Evolutionary conservation across 164 flowering plant species (phyloP).

Genomic region (Annona squamosa): DNA sequence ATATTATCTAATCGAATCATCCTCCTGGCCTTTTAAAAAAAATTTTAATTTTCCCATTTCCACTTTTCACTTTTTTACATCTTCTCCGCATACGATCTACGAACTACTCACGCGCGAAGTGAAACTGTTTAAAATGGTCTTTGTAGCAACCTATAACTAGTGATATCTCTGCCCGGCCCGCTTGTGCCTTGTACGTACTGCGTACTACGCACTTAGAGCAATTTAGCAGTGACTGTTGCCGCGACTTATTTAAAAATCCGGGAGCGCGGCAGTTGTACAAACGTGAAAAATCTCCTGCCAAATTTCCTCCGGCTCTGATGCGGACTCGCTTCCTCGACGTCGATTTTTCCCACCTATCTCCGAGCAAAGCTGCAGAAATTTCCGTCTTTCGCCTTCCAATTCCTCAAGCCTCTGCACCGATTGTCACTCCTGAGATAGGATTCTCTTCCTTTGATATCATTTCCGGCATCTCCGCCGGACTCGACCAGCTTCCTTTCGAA

Average conservation of each 20-base stretch:
- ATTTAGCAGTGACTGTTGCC: neutral
- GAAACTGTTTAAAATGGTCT: too few species aligned
- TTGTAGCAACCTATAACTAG: too few species aligned
- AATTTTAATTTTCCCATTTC: too few species aligned
- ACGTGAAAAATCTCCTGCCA: neutral
- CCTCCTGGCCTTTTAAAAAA: too few species aligned
- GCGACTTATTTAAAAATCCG: neutral
- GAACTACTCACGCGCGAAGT: too few species aligned
- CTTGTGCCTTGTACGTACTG: neutral
- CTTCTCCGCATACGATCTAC: too few species aligned
- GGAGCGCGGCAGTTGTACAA: neutral
- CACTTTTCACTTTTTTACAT: too few species aligned
- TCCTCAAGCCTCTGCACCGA: slow-evolving; percentile 1
- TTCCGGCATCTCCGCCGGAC: slow-evolving; percentile 14
- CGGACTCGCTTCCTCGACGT: slow-evolving; percentile 62
- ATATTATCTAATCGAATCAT: too few species aligned
- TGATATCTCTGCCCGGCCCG: too few species aligned
- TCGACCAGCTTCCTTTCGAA: slow-evolving; percentile 34
- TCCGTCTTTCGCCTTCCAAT: slow-evolving; percentile 26
- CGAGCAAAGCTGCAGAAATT: slow-evolving; percentile 23
- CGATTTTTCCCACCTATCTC: slow-evolving; percentile 36
- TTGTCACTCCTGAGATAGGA: neutral
- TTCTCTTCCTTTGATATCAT: slow-evolving; percentile 21
- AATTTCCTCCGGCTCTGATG: slow-evolving; percentile 25
- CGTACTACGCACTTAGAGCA: neutral